Percentiles rank a stretch among this genome's conserved stretches.
Conservation (phyloP, 1,139 yeast genomes). For the Yamadazyma diddensiae region DNA sequence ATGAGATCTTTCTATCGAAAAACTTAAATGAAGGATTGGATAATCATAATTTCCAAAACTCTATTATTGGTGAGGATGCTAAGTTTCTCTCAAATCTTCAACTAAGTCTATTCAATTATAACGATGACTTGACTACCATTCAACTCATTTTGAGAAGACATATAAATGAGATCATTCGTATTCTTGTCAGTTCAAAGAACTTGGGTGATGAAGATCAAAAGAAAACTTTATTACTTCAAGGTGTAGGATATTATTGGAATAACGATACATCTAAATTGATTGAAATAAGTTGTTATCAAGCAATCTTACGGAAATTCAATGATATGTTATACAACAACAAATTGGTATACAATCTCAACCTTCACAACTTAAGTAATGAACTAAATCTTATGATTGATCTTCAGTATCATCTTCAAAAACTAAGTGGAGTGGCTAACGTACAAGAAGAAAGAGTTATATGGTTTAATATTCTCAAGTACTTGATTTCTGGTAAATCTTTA, state of each 20-base stretch:
- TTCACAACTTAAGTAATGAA: conserved; percentile 42
- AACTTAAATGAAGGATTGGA: conserved; percentile 17
- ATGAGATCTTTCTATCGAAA: conserved; percentile 34
- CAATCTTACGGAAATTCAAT: conserved; percentile 38
- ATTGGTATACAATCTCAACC: conserved; percentile 31
- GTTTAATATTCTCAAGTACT: conserved; percentile 43
- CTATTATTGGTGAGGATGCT: conserved; percentile 49
- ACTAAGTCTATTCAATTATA: conserved; percentile 42
- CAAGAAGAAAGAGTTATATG: conserved; percentile 31
- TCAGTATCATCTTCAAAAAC: conserved; percentile 42
- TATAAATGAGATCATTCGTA: conserved; percentile 43
- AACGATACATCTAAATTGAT: conserved; percentile 41
- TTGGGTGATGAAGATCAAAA: conserved; percentile 18
- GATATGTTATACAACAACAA: conserved; percentile 32
- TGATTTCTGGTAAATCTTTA: conserved; percentile 43
- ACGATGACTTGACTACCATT: conserved; percentile 48
- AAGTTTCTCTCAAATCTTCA: conserved; percentile 45
- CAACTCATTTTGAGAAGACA: conserved; percentile 48
- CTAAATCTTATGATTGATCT: conserved; percentile 44
- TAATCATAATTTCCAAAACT: conserved; percentile 20
- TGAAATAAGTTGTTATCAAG: conserved; percentile 45
- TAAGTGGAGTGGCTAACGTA: conserved; percentile 20
- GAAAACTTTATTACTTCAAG: conserved; percentile 35
- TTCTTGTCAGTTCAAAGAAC: conserved; percentile 40
- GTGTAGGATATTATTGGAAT: conserved; percentile 45